Evolutionary conservation across 768 basidiomycete genomes (phyloP).

Genomic region (Rhodotorula taiwanensis): DNA sequence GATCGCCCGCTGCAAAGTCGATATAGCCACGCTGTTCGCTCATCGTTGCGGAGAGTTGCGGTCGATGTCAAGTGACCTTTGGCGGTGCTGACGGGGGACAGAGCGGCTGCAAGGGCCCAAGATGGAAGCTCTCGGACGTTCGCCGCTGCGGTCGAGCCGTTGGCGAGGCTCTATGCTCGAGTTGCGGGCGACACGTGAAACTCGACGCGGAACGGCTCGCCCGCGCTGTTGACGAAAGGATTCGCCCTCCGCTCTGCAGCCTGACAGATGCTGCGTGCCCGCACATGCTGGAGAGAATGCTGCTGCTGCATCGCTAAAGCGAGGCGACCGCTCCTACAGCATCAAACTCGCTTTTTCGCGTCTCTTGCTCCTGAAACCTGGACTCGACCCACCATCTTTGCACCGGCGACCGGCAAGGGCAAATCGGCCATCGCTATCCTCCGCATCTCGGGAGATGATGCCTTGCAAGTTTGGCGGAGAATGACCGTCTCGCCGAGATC

Average conservation of each 20-base stretch:
- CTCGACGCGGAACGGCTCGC: too few relatives aligned
- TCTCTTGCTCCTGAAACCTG: background rate
- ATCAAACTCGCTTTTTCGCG: too few relatives aligned
- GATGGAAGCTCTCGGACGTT: too few relatives aligned
- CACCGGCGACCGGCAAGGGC: constrained; percentile 77
- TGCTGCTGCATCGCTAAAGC: background rate
- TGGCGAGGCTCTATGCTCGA: too few relatives aligned
- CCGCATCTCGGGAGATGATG: constrained; percentile 72
- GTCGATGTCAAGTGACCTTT: too few relatives aligned
- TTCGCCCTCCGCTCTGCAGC: too few relatives aligned
- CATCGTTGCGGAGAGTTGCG: background rate
- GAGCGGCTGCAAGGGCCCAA: too few relatives aligned
- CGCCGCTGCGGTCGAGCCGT: too few relatives aligned
- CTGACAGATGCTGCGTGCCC: background rate
- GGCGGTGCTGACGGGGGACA: too few relatives aligned
- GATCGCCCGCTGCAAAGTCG: constrained; percentile 50
- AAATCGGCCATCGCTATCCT: constrained; percentile 77
- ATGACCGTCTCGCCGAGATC: constrained; percentile 28
- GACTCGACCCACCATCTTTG: constrained; percentile 61
- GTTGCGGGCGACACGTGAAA: too few relatives aligned
- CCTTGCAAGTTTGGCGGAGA: constrained; percentile 54
- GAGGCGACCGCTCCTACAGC: background rate
- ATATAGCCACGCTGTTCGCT: constrained; percentile 36
- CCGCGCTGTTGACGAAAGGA: too few relatives aligned
- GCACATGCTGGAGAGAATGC: background rate